Conservation (phyloP, 345 rosid species). For the Linum tenue region DNA sequence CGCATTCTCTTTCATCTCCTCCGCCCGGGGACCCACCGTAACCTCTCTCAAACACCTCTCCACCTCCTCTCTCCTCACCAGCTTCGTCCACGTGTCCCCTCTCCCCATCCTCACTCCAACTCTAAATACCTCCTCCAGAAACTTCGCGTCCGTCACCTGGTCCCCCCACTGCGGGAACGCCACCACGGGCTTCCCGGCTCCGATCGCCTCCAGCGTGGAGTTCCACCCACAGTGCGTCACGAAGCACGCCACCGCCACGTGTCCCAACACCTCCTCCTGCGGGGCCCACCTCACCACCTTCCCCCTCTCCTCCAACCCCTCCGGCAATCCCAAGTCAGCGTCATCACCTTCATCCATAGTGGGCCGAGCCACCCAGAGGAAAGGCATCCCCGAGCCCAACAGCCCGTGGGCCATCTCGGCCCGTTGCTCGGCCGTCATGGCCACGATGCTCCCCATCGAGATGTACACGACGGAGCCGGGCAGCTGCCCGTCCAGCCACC, state of each 20-base stretch:
- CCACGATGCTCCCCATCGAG: conserved; percentile 64
- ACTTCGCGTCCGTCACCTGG: conserved; percentile 68
- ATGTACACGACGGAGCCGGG: conserved; percentile 64
- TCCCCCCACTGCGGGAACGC: conserved; percentile 85
- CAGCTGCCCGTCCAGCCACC: conserved; percentile 68
- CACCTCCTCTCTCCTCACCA: conserved; percentile 53
- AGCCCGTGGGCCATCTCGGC: conserved; percentile 65
- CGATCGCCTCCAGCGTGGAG: conserved; percentile 65
- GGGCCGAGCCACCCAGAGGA: conserved; percentile 70
- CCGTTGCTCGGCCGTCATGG: conserved; percentile 56
- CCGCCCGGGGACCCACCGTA: conserved; percentile 42
- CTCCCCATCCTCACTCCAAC: conserved; percentile 58
- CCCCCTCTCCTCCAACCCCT: conserved; percentile 51
- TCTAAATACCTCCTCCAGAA: conserved; percentile 50
- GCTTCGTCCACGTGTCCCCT: conserved; percentile 49
- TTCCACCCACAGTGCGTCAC: conserved; percentile 93
- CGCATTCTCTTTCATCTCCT: conserved; percentile 46
- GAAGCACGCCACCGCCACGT: conserved; percentile 60
- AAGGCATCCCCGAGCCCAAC: conserved; percentile 41
- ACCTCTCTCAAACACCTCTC: conserved; percentile 52
- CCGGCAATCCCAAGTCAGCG: conserved; percentile 38
- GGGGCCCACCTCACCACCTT: conserved; percentile 67
- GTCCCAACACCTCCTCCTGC: conserved; percentile 62
- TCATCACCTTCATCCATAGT: conserved; percentile 23
- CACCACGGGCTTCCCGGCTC: conserved; percentile 54